Percentiles rank a stretch among this genome's conserved stretches.
Conservation (phyloP, 2,329 filamentous ascomycete genomes). For the Talaromyces sp. region DNA sequence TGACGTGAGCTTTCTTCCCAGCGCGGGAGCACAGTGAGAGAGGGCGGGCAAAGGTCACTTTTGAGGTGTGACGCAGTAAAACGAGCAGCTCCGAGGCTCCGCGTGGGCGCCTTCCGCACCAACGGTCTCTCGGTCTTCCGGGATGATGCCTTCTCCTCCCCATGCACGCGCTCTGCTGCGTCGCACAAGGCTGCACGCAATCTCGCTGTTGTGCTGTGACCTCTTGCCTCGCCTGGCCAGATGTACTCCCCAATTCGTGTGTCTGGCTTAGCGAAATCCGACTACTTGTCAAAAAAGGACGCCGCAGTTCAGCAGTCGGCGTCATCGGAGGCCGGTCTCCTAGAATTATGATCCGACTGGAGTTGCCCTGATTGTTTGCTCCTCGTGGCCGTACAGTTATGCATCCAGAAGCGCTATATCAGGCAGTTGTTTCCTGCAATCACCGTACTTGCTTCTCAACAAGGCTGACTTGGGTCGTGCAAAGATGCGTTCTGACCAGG, state of each 20-base stretch:
- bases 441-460: neutral
- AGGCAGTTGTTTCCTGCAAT: neutral
- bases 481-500: neutral
- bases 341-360: neutral
- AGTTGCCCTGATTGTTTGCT: neutral
- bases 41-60: neutral
- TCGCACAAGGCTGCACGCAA: neutral
- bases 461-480: neutral
- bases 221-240: neutral
- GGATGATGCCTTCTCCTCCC: constrained; percentile 1
- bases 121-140: neutral
- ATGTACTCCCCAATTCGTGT: neutral
- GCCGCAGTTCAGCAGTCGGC: neutral
- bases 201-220: neutral
- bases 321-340: neutral
- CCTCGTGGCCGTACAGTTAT: neutral
- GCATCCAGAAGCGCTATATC: neutral
- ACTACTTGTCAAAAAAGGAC: neutral
- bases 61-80: neutral
- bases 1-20: neutral
- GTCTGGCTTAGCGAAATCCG: neutral
- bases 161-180: neutral
- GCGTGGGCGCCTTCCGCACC: constrained; percentile 4
- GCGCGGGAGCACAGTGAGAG: neutral
- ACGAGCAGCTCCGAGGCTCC: neutral